phyloP scores from a whole-genome alignment of 2,329 filamentous ascomycete species.

The Diplodia sapinea region DNA sequence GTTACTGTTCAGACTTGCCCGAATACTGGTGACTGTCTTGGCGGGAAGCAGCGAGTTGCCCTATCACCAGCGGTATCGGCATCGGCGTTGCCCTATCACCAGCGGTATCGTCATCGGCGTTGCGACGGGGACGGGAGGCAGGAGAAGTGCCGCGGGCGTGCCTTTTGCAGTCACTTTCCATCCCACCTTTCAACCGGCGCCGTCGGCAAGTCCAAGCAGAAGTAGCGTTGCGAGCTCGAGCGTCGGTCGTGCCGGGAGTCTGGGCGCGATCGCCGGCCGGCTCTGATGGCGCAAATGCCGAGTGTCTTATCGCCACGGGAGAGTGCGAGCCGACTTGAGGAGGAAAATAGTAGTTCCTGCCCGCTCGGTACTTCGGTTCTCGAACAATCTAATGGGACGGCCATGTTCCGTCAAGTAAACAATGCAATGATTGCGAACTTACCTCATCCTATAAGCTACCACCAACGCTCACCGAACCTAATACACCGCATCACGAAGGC shows the following conservation, averaged over 20 bases:
- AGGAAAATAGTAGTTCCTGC: constrained; percentile 7
- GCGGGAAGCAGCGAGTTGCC: constrained; percentile 1
- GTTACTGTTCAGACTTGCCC: not conserved
- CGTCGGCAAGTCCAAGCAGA: constrained; percentile 19
- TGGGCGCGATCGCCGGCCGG: constrained; percentile 10
- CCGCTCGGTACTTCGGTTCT: not conserved
- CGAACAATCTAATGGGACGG: not conserved
- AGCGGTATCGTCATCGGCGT: not conserved
- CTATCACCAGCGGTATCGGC: constrained; percentile 24
- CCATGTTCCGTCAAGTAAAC: not conserved
- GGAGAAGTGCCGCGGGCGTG: not conserved
- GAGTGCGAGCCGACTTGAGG: not conserved
- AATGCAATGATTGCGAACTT: not conserved
- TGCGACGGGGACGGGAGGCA: not conserved
- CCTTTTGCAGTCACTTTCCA: not conserved
- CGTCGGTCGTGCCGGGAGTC: not conserved
- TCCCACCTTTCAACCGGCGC: constrained; percentile 16
- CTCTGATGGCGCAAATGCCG: constrained; percentile 18
- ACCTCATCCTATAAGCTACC: not conserved
- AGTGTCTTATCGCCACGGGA: not conserved
- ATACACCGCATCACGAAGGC: too few species aligned
- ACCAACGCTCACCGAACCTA: too few species aligned
- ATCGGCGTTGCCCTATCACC: not conserved
- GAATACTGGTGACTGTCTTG: not conserved
- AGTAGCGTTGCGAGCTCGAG: not conserved